Evolutionary conservation across 495 filamentous ascomycete species (phyloP).

Genomic region (Penicillium arizonense): DNA sequence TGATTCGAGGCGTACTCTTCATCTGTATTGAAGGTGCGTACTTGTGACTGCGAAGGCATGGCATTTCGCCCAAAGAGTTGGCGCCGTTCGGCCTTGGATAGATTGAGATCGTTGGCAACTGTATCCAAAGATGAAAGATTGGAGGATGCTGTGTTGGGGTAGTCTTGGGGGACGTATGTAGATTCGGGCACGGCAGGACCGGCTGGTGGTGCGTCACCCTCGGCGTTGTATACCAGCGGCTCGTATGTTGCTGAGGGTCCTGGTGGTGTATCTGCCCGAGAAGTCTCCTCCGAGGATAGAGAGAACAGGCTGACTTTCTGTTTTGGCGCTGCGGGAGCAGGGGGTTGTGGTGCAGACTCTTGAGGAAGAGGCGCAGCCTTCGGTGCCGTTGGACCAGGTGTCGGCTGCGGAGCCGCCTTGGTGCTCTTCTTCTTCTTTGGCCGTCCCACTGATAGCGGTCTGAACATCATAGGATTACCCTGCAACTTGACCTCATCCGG

Average conservation of each 20-base stretch:
- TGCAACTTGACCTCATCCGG: constrained; percentile 63
- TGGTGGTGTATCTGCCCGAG: constrained; percentile 5
- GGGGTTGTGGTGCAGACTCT: constrained; percentile 9
- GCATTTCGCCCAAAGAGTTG: constrained; percentile 76
- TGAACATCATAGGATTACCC: constrained; percentile 83
- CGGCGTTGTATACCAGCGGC: constrained; percentile 48
- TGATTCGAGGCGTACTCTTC: constrained; percentile 83
- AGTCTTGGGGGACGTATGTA: constrained; percentile 2
- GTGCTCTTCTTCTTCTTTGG: constrained; percentile 61
- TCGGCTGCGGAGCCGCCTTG: constrained; percentile 12
- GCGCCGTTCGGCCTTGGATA: constrained; percentile 68
- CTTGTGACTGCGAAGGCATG: constrained; percentile 35
- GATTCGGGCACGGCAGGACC: constrained; percentile 22
- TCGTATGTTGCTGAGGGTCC: constrained; percentile 36
- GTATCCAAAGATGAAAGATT: constrained; percentile 42
- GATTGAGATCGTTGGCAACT: constrained; percentile 71
- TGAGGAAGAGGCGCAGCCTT: constrained; percentile 5
- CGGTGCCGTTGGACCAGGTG: constrained; percentile 14
- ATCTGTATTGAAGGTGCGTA: constrained; percentile 84
- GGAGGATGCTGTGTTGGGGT: constrained; percentile 21
- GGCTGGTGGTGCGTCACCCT: constrained; percentile 22
- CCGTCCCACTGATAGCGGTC: constrained; percentile 75
- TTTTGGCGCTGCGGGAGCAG: constrained; percentile 32
- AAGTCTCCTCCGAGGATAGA: constrained; percentile 30
- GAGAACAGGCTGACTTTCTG: constrained; percentile 66